A percentile compares a stretch with the other conserved stretches of the same genome.
Evolutionary conservation across 495 filamentous ascomycete species (phyloP).

Genomic region (Penicillium paxilli): DNA sequence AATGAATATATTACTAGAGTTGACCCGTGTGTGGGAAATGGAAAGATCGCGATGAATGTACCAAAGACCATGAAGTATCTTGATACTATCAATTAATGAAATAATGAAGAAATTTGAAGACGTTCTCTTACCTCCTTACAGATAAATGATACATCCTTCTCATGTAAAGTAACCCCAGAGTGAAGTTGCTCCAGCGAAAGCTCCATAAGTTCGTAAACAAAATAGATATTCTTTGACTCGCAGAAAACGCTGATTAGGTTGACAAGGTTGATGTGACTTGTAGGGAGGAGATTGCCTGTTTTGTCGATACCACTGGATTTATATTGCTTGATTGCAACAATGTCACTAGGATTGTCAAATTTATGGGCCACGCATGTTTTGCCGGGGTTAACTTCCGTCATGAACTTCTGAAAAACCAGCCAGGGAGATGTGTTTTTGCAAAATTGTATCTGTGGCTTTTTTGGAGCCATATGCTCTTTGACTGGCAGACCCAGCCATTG

Average conservation of each 20-base stretch:
- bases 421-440: not conserved
- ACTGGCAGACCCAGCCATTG: not conserved
- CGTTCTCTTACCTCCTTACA: constrained; percentile 1
- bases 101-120: not conserved
- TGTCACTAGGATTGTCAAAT: not conserved
- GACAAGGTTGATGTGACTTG: constrained; percentile 2
- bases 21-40: not conserved
- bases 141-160: constrained; percentile 2
- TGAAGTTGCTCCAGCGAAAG: constrained; percentile 4
- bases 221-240: constrained; percentile 1
- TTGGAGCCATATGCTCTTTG: not conserved
- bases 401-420: constrained; percentile 4
- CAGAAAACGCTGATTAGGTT: constrained; percentile 1
- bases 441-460: not conserved
- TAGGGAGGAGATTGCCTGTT: not conserved
- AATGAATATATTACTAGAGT: constrained; percentile 1
- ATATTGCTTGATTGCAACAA: constrained; percentile 4
- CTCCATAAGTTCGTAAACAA: constrained; percentile 4
- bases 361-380: constrained; percentile 1
- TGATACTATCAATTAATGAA: not conserved
- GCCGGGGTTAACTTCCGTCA: not conserved
- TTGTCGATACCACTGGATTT: constrained; percentile 5
- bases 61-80: constrained; percentile 1
- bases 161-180: constrained; percentile 1
- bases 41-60: constrained; percentile 5